Evolutionary conservation across 2,329 filamentous ascomycete genomes (phyloP).

Genomic region (Penicillium sp.): DNA sequence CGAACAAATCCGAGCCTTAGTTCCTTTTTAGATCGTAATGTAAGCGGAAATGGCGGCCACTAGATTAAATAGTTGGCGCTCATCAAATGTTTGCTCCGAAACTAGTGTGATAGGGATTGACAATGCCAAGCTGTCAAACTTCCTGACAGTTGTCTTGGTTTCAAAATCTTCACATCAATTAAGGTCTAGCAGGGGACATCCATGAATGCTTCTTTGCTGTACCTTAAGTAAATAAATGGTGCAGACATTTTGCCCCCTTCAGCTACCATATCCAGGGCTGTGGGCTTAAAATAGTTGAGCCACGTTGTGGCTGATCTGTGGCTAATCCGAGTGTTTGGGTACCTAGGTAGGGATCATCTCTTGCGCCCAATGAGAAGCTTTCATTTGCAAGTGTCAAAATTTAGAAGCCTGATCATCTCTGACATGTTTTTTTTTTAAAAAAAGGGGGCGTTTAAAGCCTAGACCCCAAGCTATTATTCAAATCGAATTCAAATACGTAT

Average conservation of each 20-base stretch:
- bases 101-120: slow-evolving; percentile 1
- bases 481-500: not conserved
- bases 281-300: slow-evolving; percentile 14
- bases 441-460: slow-evolving; percentile 1
- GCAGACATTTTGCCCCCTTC: not conserved
- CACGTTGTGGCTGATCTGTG: slow-evolving; percentile 22
- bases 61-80: slow-evolving; percentile 7
- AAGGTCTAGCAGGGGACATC: not conserved
- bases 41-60: slow-evolving; percentile 14
- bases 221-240: not conserved
- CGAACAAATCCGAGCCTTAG: slow-evolving; percentile 21
- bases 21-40: slow-evolving; percentile 3
- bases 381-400: not conserved
- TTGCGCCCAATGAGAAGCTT: slow-evolving; percentile 1
- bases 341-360: not conserved
- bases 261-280: not conserved
- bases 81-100: slow-evolving; percentile 8
- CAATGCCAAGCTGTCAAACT: slow-evolving; percentile 10
- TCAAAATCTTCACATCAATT: not conserved
- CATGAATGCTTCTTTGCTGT: not conserved
- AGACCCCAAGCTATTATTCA: not conserved
- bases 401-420: not conserved
- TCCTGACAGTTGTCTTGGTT: not conserved
- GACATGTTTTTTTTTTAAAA: not conserved
- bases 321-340: not conserved